Evolutionary conservation across 1,284 basidiomycete genomes (phyloP), one percentile per base, ranked within the genome.

Genomic region (Waitea zeae): DNA sequence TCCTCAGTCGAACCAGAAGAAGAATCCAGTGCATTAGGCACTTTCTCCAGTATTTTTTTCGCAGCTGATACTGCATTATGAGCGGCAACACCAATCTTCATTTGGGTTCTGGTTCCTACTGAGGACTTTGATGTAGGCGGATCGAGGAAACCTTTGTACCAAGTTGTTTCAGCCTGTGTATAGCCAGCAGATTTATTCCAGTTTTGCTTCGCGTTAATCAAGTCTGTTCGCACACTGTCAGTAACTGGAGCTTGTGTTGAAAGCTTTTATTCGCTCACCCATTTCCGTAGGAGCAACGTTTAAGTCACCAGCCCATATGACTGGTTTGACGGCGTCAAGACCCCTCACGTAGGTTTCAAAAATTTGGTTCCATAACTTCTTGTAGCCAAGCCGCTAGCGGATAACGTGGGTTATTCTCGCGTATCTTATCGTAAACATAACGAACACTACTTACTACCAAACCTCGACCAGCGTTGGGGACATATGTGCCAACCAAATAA

Each of bases 261-360:
- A 27, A 31, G 6, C 5, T 41, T 53, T 30, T 38, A 75, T 79
- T 79, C 36, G 42, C 54, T 30, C 37, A 76, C 80, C 80, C 36
- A 67, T 59, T 36, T 63, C 73, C 1, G 79, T 80, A 3, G 80
- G 80, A 1, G 87, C 83, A 20, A 88, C 83, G 44, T 92, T 92
- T 41, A 90, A 48, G 51, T 92, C 87, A 17, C 87, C 87, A n/a
- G 67, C 63, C 87, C 87, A 92, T 38, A 92, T 78, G 7, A 90
- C 77, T 3, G 84, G 77, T 46, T 90, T 90, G 45, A 65, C 67
- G 39, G 59, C 63, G 52, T 88, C 81, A 9, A 88, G 58, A 14
- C 69, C 62, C 3, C 70, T 68, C 12, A 90, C 62, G 46, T 89
- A 78, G 1, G 56, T 43, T 34, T 78, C 72, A 45, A 88, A 86